Evolutionary conservation across 306 rosid species (phyloP).

Genomic region (Pueraria montana): DNA sequence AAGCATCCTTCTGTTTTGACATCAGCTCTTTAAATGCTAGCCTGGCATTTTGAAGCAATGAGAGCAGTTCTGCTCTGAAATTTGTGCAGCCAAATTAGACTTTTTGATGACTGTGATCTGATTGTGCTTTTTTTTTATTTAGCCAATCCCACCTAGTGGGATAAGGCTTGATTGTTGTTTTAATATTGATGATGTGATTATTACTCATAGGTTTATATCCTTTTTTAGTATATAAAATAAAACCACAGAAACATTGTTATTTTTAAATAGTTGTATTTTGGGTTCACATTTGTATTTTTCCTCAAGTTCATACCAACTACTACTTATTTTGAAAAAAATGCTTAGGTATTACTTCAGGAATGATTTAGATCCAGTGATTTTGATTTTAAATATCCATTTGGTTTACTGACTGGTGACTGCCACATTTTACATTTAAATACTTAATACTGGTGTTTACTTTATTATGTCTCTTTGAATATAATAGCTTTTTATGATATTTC

Average conservation of each 20-base stretch:
- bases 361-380: background rate
- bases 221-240: background rate
- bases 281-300: background rate
- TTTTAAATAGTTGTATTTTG: slow-evolving; percentile 6
- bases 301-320: background rate
- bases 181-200: background rate
- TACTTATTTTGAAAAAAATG: slow-evolving; percentile 17
- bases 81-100: slow-evolving; percentile 3
- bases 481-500: slow-evolving; percentile 29
- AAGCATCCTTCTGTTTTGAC: slow-evolving; percentile 5
- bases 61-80: background rate
- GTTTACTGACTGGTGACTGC: background rate
- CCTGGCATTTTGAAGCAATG: slow-evolving; percentile 9
- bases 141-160: background rate
- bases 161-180: background rate
- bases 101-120: slow-evolving; percentile 33
- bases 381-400: slow-evolving; percentile 18
- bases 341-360: background rate
- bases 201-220: background rate
- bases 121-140: slow-evolving; percentile 9
- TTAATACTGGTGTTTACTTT: background rate
- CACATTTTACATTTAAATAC: slow-evolving; percentile 1
- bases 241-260: background rate
- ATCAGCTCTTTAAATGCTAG: slow-evolving; percentile 13
- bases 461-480: slow-evolving; percentile 3